Base-by-base conservation (phyloP, 345 rosid genomes). In the Iberis pinnata region DNA sequence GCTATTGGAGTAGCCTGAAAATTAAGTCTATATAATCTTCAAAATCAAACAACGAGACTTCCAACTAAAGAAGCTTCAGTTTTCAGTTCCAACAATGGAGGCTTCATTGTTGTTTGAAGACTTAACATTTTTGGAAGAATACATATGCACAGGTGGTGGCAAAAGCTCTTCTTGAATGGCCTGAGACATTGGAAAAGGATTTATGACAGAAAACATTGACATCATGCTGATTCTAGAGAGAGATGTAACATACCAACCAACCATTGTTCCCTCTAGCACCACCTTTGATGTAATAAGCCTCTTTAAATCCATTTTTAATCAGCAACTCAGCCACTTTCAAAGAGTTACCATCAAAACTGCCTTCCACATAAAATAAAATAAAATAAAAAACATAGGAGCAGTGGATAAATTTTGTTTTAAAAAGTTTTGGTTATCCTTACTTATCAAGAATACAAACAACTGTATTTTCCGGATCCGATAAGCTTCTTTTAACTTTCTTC, bases 301-400 rank as follows among this genome's bases (percentile, higher is more conserved):
- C 94, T 70, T 84, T 80, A 69, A 89, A 86, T 2, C 95, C 96
- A 64, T 79, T 79, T 66, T 84, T 61, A 56, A 69, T 58, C 74
- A 89, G 32, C 61, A 86, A 71, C 73, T 84, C 87, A 17, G 96
- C 89, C 26, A 65, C 96, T 70, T 60, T 77, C 67, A 71, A 9
- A 35, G 96, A 86, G 77, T 76, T 74, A 61, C 84, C 96, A 76
- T 86, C 97, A 74, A 78, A 79, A 82, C 97, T 89, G 74, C 95
- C 97, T 86, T 86, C 70, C 70, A 66, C 59, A 66, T 26, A 66
- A 53, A 66, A 24, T 44, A 67, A 51, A 49, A 4, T 13, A n/a
- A n/a, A n/a, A n/a, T n/a, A n/a, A n/a, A n/a, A n/a, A n/a, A n/a
- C n/a, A n/a, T n/a, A n/a, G n/a, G n/a, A n/a, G n/a, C n/a, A n/a